Conservation (phyloP, 2,329 filamentous ascomycete genomes). For the Fusarium siculi region DNA sequence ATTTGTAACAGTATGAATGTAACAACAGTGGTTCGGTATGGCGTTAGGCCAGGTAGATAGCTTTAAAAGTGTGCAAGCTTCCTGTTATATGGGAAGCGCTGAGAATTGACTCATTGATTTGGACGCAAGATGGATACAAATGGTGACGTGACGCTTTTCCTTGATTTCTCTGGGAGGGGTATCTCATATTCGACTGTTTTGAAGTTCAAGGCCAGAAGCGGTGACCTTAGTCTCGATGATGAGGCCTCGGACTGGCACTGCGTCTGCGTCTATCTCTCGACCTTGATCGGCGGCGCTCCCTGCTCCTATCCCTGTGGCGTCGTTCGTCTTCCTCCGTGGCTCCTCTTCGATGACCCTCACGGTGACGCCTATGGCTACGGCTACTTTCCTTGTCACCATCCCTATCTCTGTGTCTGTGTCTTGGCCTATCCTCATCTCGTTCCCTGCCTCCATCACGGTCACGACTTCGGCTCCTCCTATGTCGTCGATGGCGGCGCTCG, state of each 20-base stretch:
- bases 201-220: neutral
- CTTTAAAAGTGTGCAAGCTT: conserved; percentile 9
- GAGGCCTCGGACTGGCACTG: conserved; percentile 26
- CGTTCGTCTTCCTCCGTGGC: conserved; percentile 24
- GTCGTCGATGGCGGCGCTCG: conserved; percentile 46
- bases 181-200: conserved; percentile 11
- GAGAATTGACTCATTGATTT: conserved; percentile 13
- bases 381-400: conserved; percentile 9
- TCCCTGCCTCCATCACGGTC: conserved; percentile 40
- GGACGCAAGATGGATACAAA: neutral
- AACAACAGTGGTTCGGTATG: conserved; percentile 24
- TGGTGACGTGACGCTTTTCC: neutral
- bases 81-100: neutral
- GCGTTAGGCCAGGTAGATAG: conserved; percentile 17
- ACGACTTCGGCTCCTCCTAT: conserved; percentile 49
- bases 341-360: conserved; percentile 12
- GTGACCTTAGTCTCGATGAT: conserved; percentile 16
- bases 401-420: conserved; percentile 11
- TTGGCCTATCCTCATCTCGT: conserved; percentile 23
- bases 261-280: conserved; percentile 34
- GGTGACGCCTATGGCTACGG: conserved; percentile 32
- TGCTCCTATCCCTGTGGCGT: conserved; percentile 31
- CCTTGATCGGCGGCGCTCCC: conserved; percentile 38
- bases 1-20: conserved; percentile 2
- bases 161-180: conserved; percentile 4